These are phyloP conservation scores for Clonostachys byssicola DNA, from an alignment of 2,329 filamentous ascomycete species.

Conservation along the genomic window DNA sequence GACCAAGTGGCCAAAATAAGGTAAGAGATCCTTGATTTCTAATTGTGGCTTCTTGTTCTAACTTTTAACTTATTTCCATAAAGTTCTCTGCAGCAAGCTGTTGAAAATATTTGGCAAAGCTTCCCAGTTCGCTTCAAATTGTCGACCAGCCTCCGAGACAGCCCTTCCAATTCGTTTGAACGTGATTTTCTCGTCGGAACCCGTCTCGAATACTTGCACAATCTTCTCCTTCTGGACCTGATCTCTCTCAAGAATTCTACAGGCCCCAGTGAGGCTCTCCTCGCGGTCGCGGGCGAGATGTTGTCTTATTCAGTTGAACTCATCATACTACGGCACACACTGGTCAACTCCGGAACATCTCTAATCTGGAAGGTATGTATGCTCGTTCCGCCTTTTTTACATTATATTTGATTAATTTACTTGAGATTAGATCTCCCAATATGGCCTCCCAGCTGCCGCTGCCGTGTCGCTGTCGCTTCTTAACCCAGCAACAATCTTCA, in stretches of 20 bases:
- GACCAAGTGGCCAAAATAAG: no score
- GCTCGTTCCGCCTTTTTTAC: no score
- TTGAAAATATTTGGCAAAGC: not conserved
- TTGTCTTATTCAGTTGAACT: not conserved
- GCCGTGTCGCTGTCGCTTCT: conserved; percentile 9
- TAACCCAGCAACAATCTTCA: not conserved
- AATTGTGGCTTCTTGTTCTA: no score
- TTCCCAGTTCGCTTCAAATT: not conserved
- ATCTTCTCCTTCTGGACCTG: not conserved
- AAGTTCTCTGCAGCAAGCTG: not conserved
- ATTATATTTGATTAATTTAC: not conserved
- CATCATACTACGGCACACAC: not conserved
- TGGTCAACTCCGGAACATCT: not conserved
- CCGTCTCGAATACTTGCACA: not conserved
- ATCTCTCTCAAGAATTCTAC: not conserved
- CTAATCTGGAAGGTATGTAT: conserved; percentile 1
- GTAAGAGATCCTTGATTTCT: no score
- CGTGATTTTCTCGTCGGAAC: not conserved
- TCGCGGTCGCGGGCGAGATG: not conserved
- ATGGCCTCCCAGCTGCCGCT: conserved; percentile 9
- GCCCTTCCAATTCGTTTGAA: not conserved
- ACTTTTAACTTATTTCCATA: no score
- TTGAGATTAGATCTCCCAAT: conserved; percentile 7
- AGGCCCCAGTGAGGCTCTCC: not conserved
- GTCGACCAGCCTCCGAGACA: not conserved